Conservation (phyloP, 768 basidiomycete species). For the Termitomyces titanicus region DNA sequence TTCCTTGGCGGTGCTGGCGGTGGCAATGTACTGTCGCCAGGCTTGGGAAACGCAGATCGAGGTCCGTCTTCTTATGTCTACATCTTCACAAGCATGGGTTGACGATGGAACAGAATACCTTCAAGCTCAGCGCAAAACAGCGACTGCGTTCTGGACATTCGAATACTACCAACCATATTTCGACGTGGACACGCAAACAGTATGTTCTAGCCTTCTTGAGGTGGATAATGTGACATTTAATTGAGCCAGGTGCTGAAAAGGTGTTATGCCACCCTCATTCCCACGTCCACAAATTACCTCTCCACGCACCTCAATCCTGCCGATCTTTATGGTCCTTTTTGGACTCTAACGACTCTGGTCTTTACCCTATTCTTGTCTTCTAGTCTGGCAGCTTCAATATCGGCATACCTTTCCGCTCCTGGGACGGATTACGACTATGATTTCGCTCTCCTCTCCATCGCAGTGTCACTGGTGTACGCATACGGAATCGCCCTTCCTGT, state of each 20-base stretch:
- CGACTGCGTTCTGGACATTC: slow-evolving; percentile 69
- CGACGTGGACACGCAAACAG: slow-evolving; percentile 81
- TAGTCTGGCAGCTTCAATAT: slow-evolving; percentile 84
- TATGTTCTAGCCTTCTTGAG: slow-evolving; percentile 21
- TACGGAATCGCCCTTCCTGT: slow-evolving; percentile 85
- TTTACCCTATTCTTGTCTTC: slow-evolving; percentile 93
- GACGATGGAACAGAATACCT: slow-evolving; percentile 51
- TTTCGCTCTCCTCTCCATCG: slow-evolving; percentile 80
- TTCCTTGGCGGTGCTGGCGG: slow-evolving; percentile 53
- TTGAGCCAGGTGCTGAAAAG: slow-evolving; percentile 59
- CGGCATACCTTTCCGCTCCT: slow-evolving; percentile 74
- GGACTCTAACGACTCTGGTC: slow-evolving; percentile 94
- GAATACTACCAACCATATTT: slow-evolving; percentile 90
- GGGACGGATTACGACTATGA: slow-evolving; percentile 68
- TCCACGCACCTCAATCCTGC: slow-evolving; percentile 62
- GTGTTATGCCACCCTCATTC: slow-evolving; percentile 77
- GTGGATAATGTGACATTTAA: neutral
- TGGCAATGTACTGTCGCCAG: slow-evolving; percentile 24
- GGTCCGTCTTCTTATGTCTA: slow-evolving; percentile 29
- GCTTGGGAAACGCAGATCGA: slow-evolving; percentile 50
- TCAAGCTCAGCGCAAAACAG: slow-evolving; percentile 46
- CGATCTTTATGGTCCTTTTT: slow-evolving; percentile 92
- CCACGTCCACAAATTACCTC: slow-evolving; percentile 61
- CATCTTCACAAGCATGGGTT: neutral
- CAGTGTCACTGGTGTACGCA: slow-evolving; percentile 79